Evolutionary conservation across 352 stramenopile species (phyloP).

Genomic region (Globisporangium yorkense): DNA sequence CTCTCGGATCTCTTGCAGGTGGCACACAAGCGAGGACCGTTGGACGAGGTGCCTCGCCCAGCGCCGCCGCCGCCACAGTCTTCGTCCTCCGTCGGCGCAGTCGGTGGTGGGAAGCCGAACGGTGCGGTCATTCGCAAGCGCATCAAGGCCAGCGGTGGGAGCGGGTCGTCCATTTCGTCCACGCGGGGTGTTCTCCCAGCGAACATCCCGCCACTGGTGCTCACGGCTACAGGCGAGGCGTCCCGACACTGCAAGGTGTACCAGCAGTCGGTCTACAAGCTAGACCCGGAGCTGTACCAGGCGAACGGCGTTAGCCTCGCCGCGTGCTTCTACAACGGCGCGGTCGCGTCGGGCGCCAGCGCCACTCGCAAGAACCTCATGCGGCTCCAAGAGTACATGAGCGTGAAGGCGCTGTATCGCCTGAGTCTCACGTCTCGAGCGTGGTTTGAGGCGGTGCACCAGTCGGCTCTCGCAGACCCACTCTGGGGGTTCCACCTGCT

Average conservation of each 20-base stretch:
- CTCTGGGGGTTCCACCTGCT: constrained; percentile 45
- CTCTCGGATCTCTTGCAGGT: constrained; percentile 29
- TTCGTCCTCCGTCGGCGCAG: background rate
- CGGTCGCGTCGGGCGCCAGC: constrained; percentile 3
- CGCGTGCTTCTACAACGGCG: constrained; percentile 19
- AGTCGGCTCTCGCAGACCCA: constrained; percentile 28
- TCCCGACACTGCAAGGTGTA: constrained; percentile 11
- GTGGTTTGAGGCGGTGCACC: constrained; percentile 46
- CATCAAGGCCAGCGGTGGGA: background rate
- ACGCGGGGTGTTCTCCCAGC: constrained; percentile 2
- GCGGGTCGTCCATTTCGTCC: constrained; percentile 4
- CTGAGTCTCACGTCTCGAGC: constrained; percentile 38
- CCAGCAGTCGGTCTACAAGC: constrained; percentile 39
- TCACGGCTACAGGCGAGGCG: constrained; percentile 6
- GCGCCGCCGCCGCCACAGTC: background rate
- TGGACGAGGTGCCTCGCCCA: constrained; percentile 1
- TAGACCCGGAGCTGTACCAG: constrained; percentile 39
- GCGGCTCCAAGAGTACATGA: constrained; percentile 38
- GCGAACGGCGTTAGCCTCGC: constrained; percentile 21
- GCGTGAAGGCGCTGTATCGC: constrained; percentile 28
- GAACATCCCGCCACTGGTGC: constrained; percentile 3
- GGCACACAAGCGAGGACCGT: constrained; percentile 2
- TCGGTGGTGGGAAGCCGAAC: background rate
- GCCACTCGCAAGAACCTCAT: constrained; percentile 32
- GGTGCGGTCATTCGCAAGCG: constrained; percentile 4